Percentiles rank a stretch among this genome's conserved stretches.
Evolutionary conservation across 1,284 basidiomycete species (phyloP).

Genomic region (Hypsizygus ulmarius): DNA sequence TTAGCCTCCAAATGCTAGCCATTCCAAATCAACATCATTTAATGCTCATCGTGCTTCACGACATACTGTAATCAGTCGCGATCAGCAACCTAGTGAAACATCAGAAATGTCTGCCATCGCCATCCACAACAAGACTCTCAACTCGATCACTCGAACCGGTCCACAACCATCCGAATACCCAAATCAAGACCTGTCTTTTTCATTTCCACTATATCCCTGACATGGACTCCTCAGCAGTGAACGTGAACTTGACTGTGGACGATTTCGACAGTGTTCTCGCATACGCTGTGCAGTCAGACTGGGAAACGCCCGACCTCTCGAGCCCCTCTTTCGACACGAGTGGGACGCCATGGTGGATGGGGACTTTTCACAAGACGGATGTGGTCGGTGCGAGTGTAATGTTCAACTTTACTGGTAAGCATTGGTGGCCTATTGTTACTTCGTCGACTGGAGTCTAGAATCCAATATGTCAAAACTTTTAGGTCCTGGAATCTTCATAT

Average conservation of each 20-base stretch:
- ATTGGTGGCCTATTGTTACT: neutral
- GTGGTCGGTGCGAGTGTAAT: conserved; percentile 30
- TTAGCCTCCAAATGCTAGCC: too few species aligned
- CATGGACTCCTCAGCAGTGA: conserved; percentile 43
- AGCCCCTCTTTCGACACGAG: conserved; percentile 31
- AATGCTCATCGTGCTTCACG: too few species aligned
- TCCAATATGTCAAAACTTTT: neutral
- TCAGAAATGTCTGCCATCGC: too few species aligned
- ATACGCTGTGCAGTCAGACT: conserved; percentile 35
- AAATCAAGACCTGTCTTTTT: neutral
- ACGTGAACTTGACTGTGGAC: conserved; percentile 40
- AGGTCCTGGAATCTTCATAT: conserved; percentile 41
- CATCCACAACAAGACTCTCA: too few species aligned
- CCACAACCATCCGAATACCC: neutral
- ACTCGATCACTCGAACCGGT: too few species aligned
- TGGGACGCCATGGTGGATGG: conserved; percentile 35
- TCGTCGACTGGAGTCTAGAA: neutral
- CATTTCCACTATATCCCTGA: neutral
- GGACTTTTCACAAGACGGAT: conserved; percentile 39
- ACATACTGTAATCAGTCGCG: too few species aligned
- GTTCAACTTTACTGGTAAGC: conserved; percentile 40
- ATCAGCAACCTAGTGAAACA: too few species aligned
- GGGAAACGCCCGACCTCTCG: conserved; percentile 43
- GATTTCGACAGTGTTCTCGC: conserved; percentile 41
- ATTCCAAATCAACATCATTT: too few species aligned